A percentile compares a stretch with the other conserved stretches of the same genome.
Evolutionary conservation across 805 yeast species (phyloP).

Genomic region (Nakazawaea ernobii): DNA sequence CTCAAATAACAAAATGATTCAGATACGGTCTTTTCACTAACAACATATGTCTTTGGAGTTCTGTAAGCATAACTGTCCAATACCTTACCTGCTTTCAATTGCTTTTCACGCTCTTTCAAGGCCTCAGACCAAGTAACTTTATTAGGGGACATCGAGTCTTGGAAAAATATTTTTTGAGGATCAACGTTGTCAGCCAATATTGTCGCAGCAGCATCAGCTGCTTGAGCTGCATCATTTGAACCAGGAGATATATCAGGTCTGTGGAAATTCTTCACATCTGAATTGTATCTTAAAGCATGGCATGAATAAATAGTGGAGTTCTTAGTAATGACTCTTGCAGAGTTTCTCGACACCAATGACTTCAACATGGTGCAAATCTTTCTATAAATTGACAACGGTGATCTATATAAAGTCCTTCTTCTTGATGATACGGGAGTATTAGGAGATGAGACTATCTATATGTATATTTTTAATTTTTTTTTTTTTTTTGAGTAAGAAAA

Average conservation of each 20-base stretch:
- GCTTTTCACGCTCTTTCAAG: conserved; percentile 63
- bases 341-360: background rate
- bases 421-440: too few relatives aligned
- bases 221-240: conserved; percentile 46
- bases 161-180: conserved; percentile 32
- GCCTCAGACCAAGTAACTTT: conserved; percentile 87
- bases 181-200: conserved; percentile 57
- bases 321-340: background rate
- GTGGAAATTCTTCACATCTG: conserved; percentile 14
- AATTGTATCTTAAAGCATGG: background rate
- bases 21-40: conserved; percentile 65
- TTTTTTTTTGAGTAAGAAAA: too few relatives aligned
- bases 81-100: conserved; percentile 65
- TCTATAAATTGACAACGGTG: background rate
- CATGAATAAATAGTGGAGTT: background rate
- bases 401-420: too few relatives aligned
- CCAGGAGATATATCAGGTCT: conserved; percentile 25
- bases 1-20: conserved; percentile 71
- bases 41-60: conserved; percentile 63
- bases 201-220: conserved; percentile 75
- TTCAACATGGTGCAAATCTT: background rate
- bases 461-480: too few relatives aligned
- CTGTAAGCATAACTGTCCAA: conserved; percentile 67
- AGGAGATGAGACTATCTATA: too few relatives aligned
- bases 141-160: conserved; percentile 21